These are phyloP conservation scores for Dioscorea cayenensis DNA, from an alignment of 116 monocot species.

Conservation along the genomic window DNA sequence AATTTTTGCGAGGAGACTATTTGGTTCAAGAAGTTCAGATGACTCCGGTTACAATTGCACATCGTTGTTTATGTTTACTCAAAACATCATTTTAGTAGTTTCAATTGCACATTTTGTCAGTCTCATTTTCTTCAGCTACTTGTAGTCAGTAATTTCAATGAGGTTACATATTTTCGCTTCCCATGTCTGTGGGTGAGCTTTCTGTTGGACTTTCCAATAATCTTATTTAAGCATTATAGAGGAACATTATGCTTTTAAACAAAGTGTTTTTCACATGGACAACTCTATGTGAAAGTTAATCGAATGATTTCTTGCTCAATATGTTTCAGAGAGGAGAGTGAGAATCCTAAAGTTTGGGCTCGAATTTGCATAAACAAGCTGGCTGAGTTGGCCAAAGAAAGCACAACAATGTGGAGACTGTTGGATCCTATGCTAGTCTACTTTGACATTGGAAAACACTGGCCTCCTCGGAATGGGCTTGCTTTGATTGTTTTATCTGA, in stretches of 20 bases:
- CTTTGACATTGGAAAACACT: constrained; percentile 68
- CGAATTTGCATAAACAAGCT: constrained; percentile 87
- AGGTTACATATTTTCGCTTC: too few relatives aligned
- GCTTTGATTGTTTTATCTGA: constrained; percentile 74
- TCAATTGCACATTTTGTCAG: too few relatives aligned
- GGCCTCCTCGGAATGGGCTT: constrained; percentile 58
- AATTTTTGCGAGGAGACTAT: background rate
- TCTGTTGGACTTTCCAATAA: too few relatives aligned
- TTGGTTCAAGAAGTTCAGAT: constrained; percentile 17
- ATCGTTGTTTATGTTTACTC: background rate
- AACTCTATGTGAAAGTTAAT: too few relatives aligned
- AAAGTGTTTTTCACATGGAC: too few relatives aligned
- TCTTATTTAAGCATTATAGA: too few relatives aligned
- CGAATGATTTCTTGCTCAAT: background rate
- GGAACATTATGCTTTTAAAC: too few relatives aligned
- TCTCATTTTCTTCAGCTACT: too few relatives aligned
- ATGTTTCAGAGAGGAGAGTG: constrained; percentile 66
- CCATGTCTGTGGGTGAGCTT: too few relatives aligned
- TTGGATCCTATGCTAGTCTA: constrained; percentile 81
- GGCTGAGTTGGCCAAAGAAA: constrained; percentile 82
- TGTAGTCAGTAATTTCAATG: too few relatives aligned
- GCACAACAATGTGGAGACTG: constrained; percentile 66
- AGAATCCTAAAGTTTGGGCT: constrained; percentile 72
- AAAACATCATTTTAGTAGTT: background rate
- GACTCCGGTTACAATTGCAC: constrained; percentile 1